Evolutionary conservation across 805 yeast genomes (phyloP).

Genomic region (Nakazawaea laoshanensis): DNA sequence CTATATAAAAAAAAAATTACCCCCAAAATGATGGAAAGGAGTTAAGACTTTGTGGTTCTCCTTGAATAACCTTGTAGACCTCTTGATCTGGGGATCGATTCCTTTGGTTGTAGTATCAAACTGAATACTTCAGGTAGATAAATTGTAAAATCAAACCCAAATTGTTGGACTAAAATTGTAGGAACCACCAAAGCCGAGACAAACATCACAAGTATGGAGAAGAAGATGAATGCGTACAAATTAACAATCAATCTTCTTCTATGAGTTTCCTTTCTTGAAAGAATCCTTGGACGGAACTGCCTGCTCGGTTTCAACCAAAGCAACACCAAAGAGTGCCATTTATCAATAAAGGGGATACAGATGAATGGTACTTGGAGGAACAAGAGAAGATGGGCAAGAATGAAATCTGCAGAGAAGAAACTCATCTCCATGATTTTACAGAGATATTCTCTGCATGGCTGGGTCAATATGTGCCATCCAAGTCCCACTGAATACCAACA

Average conservation of each 20-base stretch:
- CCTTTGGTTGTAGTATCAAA: constrained; percentile 36
- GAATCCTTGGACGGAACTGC: constrained; percentile 38
- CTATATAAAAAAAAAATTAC: not conserved
- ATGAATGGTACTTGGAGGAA: constrained; percentile 53
- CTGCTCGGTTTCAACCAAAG: constrained; percentile 59
- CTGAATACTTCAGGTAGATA: constrained; percentile 29
- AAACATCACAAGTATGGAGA: constrained; percentile 20
- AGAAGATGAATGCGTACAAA: constrained; percentile 26
- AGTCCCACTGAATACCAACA: constrained; percentile 56
- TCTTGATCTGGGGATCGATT: constrained; percentile 18
- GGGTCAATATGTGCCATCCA: constrained; percentile 53
- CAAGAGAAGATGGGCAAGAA: constrained; percentile 49
- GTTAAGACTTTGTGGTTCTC: too few relatives aligned
- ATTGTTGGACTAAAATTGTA: constrained; percentile 22
- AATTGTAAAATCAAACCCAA: constrained; percentile 29
- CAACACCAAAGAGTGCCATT: constrained; percentile 57
- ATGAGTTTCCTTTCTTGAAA: constrained; percentile 33
- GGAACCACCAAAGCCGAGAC: constrained; percentile 31
- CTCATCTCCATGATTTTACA: constrained; percentile 62
- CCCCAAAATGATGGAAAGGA: not conserved
- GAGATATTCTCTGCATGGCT: constrained; percentile 54
- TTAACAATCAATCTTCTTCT: constrained; percentile 27
- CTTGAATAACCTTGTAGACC: constrained; percentile 31
- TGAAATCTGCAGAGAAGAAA: constrained; percentile 58
- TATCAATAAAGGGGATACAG: constrained; percentile 55